phyloP scores from a whole-genome alignment of 202 grass and related monocot genomes.

The Bolboschoenoplectus hybrid region DNA sequence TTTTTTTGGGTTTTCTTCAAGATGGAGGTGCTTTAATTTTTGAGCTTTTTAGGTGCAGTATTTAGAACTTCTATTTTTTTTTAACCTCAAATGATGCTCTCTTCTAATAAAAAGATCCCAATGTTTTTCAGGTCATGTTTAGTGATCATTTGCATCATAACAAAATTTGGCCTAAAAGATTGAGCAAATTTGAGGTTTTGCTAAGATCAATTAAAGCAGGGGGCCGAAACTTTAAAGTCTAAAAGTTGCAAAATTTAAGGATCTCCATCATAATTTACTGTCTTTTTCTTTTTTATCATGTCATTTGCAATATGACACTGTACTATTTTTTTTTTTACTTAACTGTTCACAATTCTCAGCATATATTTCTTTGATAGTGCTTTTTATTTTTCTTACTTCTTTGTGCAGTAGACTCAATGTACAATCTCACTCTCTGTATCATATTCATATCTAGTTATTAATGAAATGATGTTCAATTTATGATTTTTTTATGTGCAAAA shows the following conservation, averaged over 20 bases:
- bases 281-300: conserved; percentile 17
- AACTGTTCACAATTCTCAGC: background rate
- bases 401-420: conserved; percentile 18
- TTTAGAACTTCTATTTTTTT: conserved; percentile 26
- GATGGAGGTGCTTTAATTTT: conserved; percentile 27
- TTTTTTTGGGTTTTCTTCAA: background rate
- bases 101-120: conserved; percentile 11
- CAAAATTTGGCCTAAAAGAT: background rate
- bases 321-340: background rate
- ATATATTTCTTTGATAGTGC: background rate
- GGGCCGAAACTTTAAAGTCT: background rate
- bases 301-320: conserved; percentile 22
- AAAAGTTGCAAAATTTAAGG: conserved; percentile 24
- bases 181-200: conserved; percentile 30
- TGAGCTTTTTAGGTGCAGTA: background rate
- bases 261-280: conserved; percentile 21
- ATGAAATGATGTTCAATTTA: background rate
- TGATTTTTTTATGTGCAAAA: background rate
- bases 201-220: background rate
- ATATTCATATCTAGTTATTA: conserved; percentile 22
- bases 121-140: background rate
- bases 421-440: conserved; percentile 22
- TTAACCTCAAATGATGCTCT: conserved; percentile 21
- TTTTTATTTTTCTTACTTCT: background rate
- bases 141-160: background rate